A percentile compares a stretch with the other conserved stretches of the same genome.
phyloP scores from a whole-genome alignment of 2,329 filamentous ascomycete species.

The Trichoderma hamatum region DNA sequence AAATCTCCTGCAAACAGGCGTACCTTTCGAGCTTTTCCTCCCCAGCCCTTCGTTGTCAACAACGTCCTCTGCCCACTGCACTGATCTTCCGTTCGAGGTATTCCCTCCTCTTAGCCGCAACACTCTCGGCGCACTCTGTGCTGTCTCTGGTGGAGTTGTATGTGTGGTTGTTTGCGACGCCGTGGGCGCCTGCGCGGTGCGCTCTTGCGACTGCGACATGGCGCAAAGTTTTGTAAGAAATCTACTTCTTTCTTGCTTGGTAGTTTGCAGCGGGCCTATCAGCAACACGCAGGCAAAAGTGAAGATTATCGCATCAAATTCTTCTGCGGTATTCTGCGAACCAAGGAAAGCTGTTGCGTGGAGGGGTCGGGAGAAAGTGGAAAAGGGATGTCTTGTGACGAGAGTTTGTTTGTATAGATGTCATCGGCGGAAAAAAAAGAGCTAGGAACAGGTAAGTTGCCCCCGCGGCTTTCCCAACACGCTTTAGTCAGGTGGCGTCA shows the following conservation, averaged over 20 bases:
- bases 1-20: constrained; percentile 48
- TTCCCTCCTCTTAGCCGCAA: constrained; percentile 58
- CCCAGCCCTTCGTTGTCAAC: constrained; percentile 95
- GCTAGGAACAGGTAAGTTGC: constrained; percentile 17
- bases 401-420: constrained; percentile 4
- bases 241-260: not conserved
- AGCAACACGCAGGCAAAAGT: not conserved
- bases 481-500: constrained; percentile 23
- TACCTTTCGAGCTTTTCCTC: constrained; percentile 92
- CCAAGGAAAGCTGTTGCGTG: not conserved
- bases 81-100: constrained; percentile 57
- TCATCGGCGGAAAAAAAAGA: constrained; percentile 15
- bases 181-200: constrained; percentile 35
- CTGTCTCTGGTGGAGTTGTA: constrained; percentile 35
- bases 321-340: not conserved
- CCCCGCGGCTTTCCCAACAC: constrained; percentile 10
- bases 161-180: constrained; percentile 42
- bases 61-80: constrained; percentile 91
- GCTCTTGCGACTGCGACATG: constrained; percentile 40
- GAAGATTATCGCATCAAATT: not conserved
- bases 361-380: not conserved
- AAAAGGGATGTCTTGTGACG: not conserved
- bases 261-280: not conserved
- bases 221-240: not conserved
- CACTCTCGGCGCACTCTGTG: constrained; percentile 43